phyloP scores from a whole-genome alignment of 306 rosid species.

The Astragalus membranaceus region DNA sequence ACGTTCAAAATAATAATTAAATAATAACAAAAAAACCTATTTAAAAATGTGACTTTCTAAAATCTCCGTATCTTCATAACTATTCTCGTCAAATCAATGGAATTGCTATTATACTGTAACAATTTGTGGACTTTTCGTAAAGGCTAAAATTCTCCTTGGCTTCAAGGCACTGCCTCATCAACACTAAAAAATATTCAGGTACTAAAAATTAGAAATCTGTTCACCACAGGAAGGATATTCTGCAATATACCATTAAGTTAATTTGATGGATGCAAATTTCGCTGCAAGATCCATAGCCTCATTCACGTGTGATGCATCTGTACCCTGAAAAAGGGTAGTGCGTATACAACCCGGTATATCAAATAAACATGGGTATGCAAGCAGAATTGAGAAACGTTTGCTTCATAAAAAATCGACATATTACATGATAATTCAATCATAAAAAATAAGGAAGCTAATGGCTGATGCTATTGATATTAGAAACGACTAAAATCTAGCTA shows the following conservation, averaged over 20 bases:
- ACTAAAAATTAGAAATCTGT: neutral
- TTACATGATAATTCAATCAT: neutral
- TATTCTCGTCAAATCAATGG: no score
- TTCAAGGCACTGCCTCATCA: neutral
- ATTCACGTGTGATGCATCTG: slow-evolving; percentile 59
- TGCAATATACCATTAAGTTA: slow-evolving; percentile 34
- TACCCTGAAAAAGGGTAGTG: slow-evolving; percentile 57
- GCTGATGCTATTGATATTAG: neutral
- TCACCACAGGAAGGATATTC: neutral
- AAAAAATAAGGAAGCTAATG: neutral
- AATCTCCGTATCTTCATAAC: no score
- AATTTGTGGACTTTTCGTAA: neutral
- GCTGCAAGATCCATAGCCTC: slow-evolving; percentile 78
- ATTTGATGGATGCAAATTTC: slow-evolving; percentile 60
- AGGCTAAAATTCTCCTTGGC: neutral
- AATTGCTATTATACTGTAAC: neutral
- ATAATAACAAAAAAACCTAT: no score
- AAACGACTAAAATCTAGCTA: neutral
- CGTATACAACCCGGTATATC: neutral
- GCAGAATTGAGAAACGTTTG: neutral
- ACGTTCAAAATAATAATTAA: no score
- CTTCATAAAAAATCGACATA: neutral
- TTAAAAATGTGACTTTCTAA: no score
- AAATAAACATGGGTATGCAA: neutral
- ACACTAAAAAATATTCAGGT: neutral